Conservation (phyloP, 208 protist species). For the Trypanosoma grayi region DNA sequence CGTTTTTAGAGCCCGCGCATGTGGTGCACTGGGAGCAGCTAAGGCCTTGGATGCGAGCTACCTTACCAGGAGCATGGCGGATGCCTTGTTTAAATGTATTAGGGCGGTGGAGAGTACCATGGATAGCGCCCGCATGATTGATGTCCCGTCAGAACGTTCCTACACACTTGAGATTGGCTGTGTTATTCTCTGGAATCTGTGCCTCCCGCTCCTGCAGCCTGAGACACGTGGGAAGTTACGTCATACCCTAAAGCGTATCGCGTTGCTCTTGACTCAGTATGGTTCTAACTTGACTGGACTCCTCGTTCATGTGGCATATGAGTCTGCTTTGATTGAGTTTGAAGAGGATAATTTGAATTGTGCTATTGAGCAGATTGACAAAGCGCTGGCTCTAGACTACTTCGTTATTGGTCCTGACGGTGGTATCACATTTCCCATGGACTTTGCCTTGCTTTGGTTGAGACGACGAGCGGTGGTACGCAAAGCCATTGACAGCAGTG, state of each 20-base stretch:
- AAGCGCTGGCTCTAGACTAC: slow-evolving; percentile 31
- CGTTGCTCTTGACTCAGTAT: slow-evolving; percentile 15
- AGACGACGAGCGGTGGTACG: slow-evolving; percentile 35
- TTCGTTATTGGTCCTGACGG: slow-evolving; percentile 19
- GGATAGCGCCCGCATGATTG: slow-evolving; percentile 56
- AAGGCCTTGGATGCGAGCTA: slow-evolving; percentile 49
- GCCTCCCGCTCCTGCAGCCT: slow-evolving; percentile 45
- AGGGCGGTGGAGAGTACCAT: slow-evolving; percentile 53
- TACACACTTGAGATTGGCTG: slow-evolving; percentile 62
- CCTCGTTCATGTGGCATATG: slow-evolving; percentile 47
- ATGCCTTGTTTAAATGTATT: slow-evolving; percentile 32
- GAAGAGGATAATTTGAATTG: slow-evolving; percentile 65
- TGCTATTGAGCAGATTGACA: slow-evolving; percentile 26
- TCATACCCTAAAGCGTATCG: slow-evolving; percentile 32
- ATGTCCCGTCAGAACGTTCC: slow-evolving; percentile 58
- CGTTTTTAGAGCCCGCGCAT: slow-evolving; percentile 27
- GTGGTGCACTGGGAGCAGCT: slow-evolving; percentile 17
- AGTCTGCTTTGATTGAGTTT: slow-evolving; percentile 63
- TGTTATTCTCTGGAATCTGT: slow-evolving; percentile 71
- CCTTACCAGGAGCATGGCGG: slow-evolving; percentile 33
- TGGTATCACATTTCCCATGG: slow-evolving; percentile 34
- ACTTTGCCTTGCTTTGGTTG: slow-evolving; percentile 55
- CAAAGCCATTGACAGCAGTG: slow-evolving; percentile 22
- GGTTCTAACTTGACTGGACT: slow-evolving; percentile 21
- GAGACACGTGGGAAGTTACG: slow-evolving; percentile 38